Percentiles rank a stretch among this genome's conserved stretches.
Evolutionary conservation across 345 rosid species (phyloP).

Genomic region (Ricinus communis): DNA sequence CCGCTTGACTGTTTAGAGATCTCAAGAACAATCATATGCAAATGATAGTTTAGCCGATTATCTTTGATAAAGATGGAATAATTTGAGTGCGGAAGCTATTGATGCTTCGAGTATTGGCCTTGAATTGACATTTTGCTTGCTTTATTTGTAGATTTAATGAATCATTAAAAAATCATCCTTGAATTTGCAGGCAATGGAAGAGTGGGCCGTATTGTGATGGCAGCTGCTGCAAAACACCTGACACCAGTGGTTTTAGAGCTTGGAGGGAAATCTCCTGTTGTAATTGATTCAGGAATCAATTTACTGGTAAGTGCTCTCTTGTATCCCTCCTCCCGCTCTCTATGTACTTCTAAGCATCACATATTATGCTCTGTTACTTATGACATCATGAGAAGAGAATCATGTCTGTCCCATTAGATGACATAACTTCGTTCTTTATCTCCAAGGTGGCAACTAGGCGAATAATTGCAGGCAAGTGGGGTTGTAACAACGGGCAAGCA

Average conservation of each 20-base stretch:
- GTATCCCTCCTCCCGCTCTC: not conserved
- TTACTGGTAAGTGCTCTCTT: constrained; percentile 46
- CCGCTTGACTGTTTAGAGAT: not conserved
- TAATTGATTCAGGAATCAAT: constrained; percentile 69
- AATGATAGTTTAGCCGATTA: not conserved
- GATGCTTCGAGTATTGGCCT: constrained; percentile 13
- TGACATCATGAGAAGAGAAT: not conserved
- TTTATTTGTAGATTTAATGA: constrained; percentile 5
- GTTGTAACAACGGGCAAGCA: constrained; percentile 87
- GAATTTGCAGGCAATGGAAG: constrained; percentile 63
- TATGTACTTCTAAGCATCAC: not conserved
- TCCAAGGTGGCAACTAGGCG: constrained; percentile 70
- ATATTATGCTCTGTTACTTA: constrained; percentile 8
- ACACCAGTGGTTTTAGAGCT: constrained; percentile 93
- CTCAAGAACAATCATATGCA: not conserved
- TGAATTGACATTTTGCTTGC: not conserved
- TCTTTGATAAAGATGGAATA: not conserved
- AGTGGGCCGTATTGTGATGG: constrained; percentile 80
- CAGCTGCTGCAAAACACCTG: constrained; percentile 94
- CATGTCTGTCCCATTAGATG: constrained; percentile 11
- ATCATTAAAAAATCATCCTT: constrained; percentile 4
- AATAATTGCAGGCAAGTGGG: constrained; percentile 91
- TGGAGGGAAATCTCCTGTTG: constrained; percentile 91
- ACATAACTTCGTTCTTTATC: constrained; percentile 22
- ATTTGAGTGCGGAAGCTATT: too few species aligned